Percentiles rank a stretch among this genome's conserved stretches.
These are phyloP conservation scores for Pseudonitzschia pungens DNA, from an alignment of 108 stramenopile genomes.

Conservation along the genomic window DNA sequence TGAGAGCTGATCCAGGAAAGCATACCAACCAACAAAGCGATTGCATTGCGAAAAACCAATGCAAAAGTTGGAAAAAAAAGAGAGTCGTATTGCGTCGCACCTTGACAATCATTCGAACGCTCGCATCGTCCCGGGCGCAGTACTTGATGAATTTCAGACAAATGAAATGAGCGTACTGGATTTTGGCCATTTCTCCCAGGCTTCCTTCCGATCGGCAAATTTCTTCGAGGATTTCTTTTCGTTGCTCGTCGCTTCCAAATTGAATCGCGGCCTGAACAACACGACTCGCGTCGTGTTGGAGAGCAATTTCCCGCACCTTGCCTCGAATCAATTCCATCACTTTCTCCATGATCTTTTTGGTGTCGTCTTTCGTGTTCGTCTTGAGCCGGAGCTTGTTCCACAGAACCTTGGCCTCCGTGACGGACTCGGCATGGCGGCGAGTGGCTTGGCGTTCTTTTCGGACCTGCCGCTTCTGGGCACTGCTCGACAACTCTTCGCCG, in stretches of 20 bases:
- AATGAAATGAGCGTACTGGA: constrained; percentile 90
- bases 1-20: background rate
- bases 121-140: constrained; percentile 57
- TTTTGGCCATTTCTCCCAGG: constrained; percentile 81
- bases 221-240: constrained; percentile 58
- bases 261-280: constrained; percentile 88
- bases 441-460: constrained; percentile 85
- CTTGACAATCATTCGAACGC: constrained; percentile 71
- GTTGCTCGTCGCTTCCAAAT: constrained; percentile 67
- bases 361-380: constrained; percentile 70
- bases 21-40: too few species aligned
- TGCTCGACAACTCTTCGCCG: constrained; percentile 18
- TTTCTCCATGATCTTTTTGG: constrained; percentile 55
- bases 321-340: constrained; percentile 73
- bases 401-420: constrained; percentile 71
- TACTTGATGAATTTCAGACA: constrained; percentile 91
- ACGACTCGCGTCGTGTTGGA: constrained; percentile 91
- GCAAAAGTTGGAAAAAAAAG: too few species aligned
- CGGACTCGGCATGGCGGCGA: constrained; percentile 72
- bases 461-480: constrained; percentile 66
- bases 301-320: constrained; percentile 76
- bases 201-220: constrained; percentile 45
- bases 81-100: constrained; percentile 22
- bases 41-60: too few species aligned
- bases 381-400: constrained; percentile 86